Conservation (phyloP, 495 filamentous ascomycete species). For the Saxophila tyrrhenica region DNA sequence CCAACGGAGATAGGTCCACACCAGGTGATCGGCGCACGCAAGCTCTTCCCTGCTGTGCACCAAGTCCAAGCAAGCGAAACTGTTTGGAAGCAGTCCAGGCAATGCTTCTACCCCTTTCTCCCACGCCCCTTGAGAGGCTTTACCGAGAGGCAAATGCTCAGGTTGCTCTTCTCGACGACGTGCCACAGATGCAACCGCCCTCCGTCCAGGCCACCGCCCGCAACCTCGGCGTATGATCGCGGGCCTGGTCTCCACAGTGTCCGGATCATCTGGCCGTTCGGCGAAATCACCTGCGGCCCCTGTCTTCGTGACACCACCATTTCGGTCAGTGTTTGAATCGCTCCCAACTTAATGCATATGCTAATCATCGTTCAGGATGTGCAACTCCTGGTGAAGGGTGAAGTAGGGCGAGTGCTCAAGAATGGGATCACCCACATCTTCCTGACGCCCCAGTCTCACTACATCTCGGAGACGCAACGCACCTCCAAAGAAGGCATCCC, state of each 20-base stretch:
- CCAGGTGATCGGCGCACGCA: neutral
- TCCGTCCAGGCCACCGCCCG: neutral
- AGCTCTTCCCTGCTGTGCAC: constrained; percentile 13
- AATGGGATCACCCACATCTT: constrained; percentile 54
- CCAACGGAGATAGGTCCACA: constrained; percentile 5
- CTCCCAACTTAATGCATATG: neutral
- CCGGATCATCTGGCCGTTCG: constrained; percentile 54
- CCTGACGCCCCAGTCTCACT: constrained; percentile 45
- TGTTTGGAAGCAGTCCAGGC: constrained; percentile 53
- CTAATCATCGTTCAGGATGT: constrained; percentile 47
- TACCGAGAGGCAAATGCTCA: constrained; percentile 50
- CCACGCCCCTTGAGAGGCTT: no score
- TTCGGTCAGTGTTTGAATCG: constrained; percentile 48
- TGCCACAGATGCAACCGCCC: constrained; percentile 44
- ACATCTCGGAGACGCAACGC: constrained; percentile 41
- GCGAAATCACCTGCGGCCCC: constrained; percentile 44
- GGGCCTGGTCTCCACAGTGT: constrained; percentile 44
- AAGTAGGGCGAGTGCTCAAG: no score
- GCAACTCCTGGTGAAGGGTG: constrained; percentile 47
- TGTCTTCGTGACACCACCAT: constrained; percentile 41
- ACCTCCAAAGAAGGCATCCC: constrained; percentile 35
- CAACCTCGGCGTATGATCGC: constrained; percentile 35
- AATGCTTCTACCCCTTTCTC: no score
- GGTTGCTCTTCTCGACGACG: constrained; percentile 37
- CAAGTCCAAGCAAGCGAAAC: constrained; percentile 37